Base-by-base conservation (phyloP, 805 yeast genomes). In the Lachancea dasiensis region DNA sequence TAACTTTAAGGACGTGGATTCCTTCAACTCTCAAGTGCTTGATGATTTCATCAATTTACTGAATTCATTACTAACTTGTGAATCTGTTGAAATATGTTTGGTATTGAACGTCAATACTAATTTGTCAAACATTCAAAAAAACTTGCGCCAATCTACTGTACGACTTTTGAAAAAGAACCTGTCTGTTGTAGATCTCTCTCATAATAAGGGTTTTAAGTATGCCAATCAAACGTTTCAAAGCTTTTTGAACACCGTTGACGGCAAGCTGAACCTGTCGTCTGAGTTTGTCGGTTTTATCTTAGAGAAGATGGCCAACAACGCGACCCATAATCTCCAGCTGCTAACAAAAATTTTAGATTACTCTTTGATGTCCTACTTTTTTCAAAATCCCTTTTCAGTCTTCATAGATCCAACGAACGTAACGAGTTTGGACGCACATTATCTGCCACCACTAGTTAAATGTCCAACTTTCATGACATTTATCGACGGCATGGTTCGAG, bases 391-490 rank as follows among this genome's bases (percentile, higher is more conserved):
- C 6, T 60, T 58, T 38, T 56, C 63, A 1, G 52, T 58, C 5
- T 60, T 60, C 39, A 57, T 60, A 36, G 64, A 60, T 32, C 62
- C 61, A 6, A 55, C 53, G 7, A 60, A 60, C 37, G 47, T 53
- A n/a, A 52, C 45, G 22, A 45, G 40, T 31, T 36, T 58, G 6
- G 48, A 52, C 29, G 58, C 53, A n/a, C 41, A 47, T 8, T 58
- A 60, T 41, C 42, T 56, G 9, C 40, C 49, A 15, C 39, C 52
- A 34, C 40, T 60, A 3, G 39, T 47, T 2, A 55, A 49, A 37
- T 60, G 64, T 37, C 61, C 61, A 5, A 57, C 64, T 0, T 60
- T 54, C 33, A 57, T 58, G 61, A 51, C 51, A 31, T 60, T 56
- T 38, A 43, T 60, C n/a, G 62, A 58, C 31, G 54, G 54, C 3